phyloP scores from a whole-genome alignment of 176 grass and related monocot genomes.

The Pontederia paniculata region DNA sequence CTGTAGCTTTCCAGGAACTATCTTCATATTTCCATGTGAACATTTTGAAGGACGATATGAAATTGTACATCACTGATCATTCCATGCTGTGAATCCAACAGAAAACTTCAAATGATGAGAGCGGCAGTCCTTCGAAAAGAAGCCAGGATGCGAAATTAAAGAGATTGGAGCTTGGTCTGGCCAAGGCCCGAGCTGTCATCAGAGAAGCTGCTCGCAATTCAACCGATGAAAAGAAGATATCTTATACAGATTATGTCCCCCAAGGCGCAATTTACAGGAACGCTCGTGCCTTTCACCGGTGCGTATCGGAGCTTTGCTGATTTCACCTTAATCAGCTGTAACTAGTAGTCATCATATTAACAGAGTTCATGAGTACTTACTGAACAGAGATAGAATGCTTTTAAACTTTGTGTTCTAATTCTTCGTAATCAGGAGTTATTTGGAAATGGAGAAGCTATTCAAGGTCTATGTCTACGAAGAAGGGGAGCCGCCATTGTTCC shows the following conservation, averaged over 20 bases:
- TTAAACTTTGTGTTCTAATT: neutral
- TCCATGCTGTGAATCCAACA: neutral
- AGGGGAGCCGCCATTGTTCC: slow-evolving; percentile 92
- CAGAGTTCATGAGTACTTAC: neutral
- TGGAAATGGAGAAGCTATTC: slow-evolving; percentile 82
- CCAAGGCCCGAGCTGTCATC: slow-evolving; percentile 48
- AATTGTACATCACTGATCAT: too few species aligned
- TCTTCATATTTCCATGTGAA: too few species aligned
- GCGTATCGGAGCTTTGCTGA: neutral
- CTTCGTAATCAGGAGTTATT: slow-evolving; percentile 52
- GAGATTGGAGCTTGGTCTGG: slow-evolving; percentile 41
- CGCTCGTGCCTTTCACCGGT: slow-evolving; percentile 76
- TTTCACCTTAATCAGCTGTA: slow-evolving; percentile 8
- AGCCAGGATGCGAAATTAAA: slow-evolving; percentile 40
- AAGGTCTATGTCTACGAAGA: slow-evolving; percentile 80
- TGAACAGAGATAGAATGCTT: neutral
- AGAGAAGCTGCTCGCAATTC: slow-evolving; percentile 26
- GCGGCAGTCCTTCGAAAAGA: neutral
- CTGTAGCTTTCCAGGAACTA: too few species aligned
- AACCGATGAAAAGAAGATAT: slow-evolving; percentile 4
- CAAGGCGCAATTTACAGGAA: slow-evolving; percentile 59
- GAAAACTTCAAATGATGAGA: neutral
- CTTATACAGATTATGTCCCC: slow-evolving; percentile 52
- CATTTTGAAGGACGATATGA: too few species aligned
- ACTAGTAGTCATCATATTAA: neutral